These are phyloP conservation scores for Sugiyamaella marilandica DNA, from an alignment of 805 yeast species.

Conservation along the genomic window DNA sequence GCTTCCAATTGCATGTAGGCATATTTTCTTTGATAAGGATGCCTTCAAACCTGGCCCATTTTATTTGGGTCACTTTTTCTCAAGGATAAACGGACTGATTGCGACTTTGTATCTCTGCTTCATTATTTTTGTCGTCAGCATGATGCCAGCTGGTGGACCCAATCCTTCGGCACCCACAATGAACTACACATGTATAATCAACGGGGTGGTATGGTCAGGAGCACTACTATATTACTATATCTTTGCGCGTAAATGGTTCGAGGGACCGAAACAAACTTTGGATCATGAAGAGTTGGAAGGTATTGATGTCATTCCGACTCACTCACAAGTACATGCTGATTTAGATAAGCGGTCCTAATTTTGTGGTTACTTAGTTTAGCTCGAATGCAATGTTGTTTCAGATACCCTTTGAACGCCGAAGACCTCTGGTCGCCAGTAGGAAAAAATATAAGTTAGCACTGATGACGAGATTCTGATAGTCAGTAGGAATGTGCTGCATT, in stretches of 20 bases:
- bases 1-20: slow-evolving; percentile 50
- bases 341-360: too few relatives aligned
- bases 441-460: too few relatives aligned
- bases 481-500: too few relatives aligned
- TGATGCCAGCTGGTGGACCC: slow-evolving; percentile 50
- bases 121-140: slow-evolving; percentile 47
- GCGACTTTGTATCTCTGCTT: slow-evolving; percentile 49
- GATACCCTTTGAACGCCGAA: too few relatives aligned
- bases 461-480: too few relatives aligned
- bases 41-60: slow-evolving; percentile 64
- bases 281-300: slow-evolving; percentile 5
- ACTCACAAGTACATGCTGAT: slow-evolving; percentile 1
- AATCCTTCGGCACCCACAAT: slow-evolving; percentile 39
- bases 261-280: slow-evolving; percentile 46
- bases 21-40: slow-evolving; percentile 43
- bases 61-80: slow-evolving; percentile 48
- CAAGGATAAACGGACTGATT: slow-evolving; percentile 42
- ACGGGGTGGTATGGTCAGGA: slow-evolving; percentile 55
- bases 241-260: slow-evolving; percentile 50
- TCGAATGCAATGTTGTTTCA: too few relatives aligned
- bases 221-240: slow-evolving; percentile 48
- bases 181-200: slow-evolving; percentile 69
- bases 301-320: slow-evolving; percentile 8
- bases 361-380: too few relatives aligned
- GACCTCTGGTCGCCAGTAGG: too few relatives aligned